Conservation (phyloP, 192 early-diverging fungal genomes). For the Powellomyces hirtus region DNA sequence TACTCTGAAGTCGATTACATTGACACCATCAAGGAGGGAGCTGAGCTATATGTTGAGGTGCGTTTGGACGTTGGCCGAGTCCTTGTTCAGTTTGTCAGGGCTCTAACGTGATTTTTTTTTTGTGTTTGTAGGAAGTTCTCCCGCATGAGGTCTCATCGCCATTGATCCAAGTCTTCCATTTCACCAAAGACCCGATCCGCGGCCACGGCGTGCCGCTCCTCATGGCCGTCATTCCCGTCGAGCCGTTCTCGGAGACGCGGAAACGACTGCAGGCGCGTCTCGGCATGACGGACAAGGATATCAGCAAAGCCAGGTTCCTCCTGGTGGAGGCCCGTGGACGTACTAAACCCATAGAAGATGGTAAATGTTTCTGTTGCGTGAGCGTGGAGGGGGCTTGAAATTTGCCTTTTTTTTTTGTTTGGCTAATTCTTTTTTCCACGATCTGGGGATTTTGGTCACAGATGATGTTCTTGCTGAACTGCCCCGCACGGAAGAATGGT, state of each 20-base stretch:
- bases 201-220: constrained; percentile 82
- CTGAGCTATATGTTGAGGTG: constrained; percentile 17
- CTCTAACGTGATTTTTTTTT: not conserved
- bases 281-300: constrained; percentile 83
- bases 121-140: constrained; percentile 10
- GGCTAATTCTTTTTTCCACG: not conserved
- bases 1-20: not conserved
- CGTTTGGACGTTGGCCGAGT: no score
- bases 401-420: no score
- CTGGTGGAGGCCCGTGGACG: constrained; percentile 10
- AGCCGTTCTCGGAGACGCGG: constrained; percentile 70
- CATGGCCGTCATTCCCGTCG: constrained; percentile 40
- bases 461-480: constrained; percentile 37
- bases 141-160: constrained; percentile 5
- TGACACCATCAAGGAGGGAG: constrained; percentile 5
- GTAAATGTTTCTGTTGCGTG: constrained; percentile 20
- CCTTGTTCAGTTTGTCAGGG: not conserved
- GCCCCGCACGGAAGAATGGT: constrained; percentile 4
- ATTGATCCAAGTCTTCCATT: constrained; percentile 77
- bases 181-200: constrained; percentile 62
- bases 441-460: constrained; percentile 6
- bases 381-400: not conserved
- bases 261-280: constrained; percentile 64
- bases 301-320: constrained; percentile 61
- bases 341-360: constrained; percentile 41